Evolutionary conservation across 495 filamentous ascomycete species (phyloP).

Genomic region (Recurvomyces mirabilis): DNA sequence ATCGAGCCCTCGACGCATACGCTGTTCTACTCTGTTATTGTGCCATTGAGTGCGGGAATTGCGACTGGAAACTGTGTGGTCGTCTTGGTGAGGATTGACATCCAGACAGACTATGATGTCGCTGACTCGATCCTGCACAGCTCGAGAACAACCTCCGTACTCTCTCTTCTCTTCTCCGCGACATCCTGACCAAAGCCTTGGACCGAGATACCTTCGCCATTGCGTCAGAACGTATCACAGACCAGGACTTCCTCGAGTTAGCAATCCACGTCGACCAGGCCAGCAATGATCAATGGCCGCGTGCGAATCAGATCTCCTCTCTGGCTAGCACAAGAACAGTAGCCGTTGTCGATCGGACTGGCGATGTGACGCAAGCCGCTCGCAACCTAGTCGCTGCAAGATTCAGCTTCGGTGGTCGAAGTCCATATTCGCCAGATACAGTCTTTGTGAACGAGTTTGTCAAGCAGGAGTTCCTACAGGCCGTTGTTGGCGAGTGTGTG

Average conservation of each 20-base stretch:
- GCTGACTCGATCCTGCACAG: constrained; percentile 10
- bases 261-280: constrained; percentile 18
- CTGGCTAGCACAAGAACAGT: constrained; percentile 28
- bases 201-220: constrained; percentile 38
- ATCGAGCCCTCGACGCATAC: constrained; percentile 40
- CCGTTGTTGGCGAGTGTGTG: constrained; percentile 27
- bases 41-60: constrained; percentile 38
- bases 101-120: too few species aligned
- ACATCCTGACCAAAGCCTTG: constrained; percentile 32
- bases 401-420: constrained; percentile 40
- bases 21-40: constrained; percentile 38
- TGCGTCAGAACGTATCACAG: constrained; percentile 6
- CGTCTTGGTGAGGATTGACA: constrained; percentile 38
- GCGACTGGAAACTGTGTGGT: constrained; percentile 44
- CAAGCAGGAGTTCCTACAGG: constrained; percentile 40
- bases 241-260: constrained; percentile 2
- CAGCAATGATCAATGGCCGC: constrained; percentile 2
- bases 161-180: constrained; percentile 31
- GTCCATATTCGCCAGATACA: constrained; percentile 43
- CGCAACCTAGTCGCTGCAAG: constrained; percentile 37
- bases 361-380: constrained; percentile 37
- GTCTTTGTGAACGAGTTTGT: constrained; percentile 47
- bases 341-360: constrained; percentile 44
- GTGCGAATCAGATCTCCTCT: constrained; percentile 25
- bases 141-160: constrained; percentile 31